These are phyloP conservation scores for Cyclanthera cordifolia DNA, from an alignment of 306 rosid genomes.

Conservation along the genomic window DNA sequence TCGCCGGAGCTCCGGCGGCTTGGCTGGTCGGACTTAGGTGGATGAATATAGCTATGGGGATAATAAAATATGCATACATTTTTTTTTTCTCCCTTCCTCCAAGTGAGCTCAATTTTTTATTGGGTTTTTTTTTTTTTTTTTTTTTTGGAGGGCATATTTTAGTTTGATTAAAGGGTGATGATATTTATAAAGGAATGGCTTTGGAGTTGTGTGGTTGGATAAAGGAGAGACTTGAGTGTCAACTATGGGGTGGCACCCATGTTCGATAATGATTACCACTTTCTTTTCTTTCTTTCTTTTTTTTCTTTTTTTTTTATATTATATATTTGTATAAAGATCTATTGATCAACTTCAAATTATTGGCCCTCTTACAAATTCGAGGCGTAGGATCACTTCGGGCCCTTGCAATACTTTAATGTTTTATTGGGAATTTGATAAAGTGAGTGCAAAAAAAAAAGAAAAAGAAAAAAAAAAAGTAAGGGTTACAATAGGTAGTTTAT, in stretches of 20 bases:
- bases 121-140: not conserved
- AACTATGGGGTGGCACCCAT: constrained; percentile 71
- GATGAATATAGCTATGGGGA: constrained; percentile 15
- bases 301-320: not conserved
- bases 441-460: too few species aligned
- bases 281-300: constrained; percentile 1
- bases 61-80: constrained; percentile 13
- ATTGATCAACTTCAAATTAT: not conserved
- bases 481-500: too few species aligned
- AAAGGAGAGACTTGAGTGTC: constrained; percentile 23
- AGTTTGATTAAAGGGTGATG: not conserved
- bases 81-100: not conserved
- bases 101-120: constrained; percentile 10
- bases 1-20: constrained; percentile 5
- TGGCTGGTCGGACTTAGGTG: constrained; percentile 12
- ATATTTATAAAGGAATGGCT: constrained; percentile 17
- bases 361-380: not conserved
- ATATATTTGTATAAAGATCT: not conserved
- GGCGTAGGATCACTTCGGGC: too few species aligned
- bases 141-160: not conserved
- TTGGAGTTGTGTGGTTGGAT: constrained; percentile 16
- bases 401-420: too few species aligned
- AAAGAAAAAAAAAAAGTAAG: too few species aligned
- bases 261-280: constrained; percentile 58
- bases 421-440: too few species aligned